A percentile compares a stretch with the other conserved stretches of the same genome.
These are phyloP conservation scores for Apiospora hydei DNA, from an alignment of 2,329 filamentous ascomycete species.

Conservation along the genomic window DNA sequence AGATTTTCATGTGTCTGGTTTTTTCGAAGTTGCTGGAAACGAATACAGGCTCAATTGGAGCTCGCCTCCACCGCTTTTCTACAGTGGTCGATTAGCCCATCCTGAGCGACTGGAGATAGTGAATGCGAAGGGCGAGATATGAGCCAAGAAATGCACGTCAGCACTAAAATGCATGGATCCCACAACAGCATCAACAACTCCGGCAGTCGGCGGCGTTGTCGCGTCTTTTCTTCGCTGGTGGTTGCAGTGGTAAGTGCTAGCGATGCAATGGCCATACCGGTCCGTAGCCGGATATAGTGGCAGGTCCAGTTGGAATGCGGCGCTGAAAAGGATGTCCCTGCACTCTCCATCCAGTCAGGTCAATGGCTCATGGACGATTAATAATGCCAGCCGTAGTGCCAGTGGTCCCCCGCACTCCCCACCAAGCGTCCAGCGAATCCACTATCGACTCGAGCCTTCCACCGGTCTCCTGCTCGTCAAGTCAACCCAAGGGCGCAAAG, in stretches of 20 bases:
- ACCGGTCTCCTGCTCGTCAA: constrained; percentile 13
- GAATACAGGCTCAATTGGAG: not conserved
- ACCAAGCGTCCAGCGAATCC: not conserved
- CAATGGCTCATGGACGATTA: not conserved
- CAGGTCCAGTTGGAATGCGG: not conserved
- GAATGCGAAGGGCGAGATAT: not conserved
- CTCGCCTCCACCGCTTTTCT: constrained; percentile 4
- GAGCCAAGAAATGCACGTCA: constrained; percentile 1
- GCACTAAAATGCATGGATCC: not conserved
- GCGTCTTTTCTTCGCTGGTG: not conserved
- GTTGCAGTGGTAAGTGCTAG: not conserved
- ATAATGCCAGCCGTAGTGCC: not conserved
- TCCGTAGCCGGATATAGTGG: not conserved
- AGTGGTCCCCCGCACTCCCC: not conserved
- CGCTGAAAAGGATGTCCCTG: not conserved
- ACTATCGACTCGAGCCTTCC: not conserved
- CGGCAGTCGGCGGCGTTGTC: constrained; percentile 18
- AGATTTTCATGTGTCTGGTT: not conserved
- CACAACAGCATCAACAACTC: not conserved
- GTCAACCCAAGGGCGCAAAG: constrained; percentile 10
- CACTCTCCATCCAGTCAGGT: not conserved
- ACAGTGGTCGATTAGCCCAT: not conserved
- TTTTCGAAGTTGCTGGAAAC: not conserved
- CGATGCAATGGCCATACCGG: not conserved
- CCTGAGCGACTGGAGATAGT: not conserved